These are phyloP conservation scores for Solanum boliviense DNA, from an alignment of 257 asterid species.

Conservation along the genomic window DNA sequence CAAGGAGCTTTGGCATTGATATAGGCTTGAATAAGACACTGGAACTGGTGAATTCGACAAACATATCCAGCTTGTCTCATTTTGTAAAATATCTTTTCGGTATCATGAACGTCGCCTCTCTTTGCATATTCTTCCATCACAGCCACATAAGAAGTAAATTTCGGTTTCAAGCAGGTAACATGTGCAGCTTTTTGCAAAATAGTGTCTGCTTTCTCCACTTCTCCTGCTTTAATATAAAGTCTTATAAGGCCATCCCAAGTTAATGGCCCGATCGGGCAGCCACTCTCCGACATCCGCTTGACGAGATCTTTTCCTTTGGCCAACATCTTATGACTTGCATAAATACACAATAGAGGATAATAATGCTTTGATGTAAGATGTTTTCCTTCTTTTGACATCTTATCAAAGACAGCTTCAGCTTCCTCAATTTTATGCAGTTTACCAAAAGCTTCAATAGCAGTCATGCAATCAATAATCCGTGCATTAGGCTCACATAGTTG, in stretches of 20 bases:
- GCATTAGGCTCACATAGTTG: slow-evolving; percentile 39
- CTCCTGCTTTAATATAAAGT: slow-evolving; percentile 56
- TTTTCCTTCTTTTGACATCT: slow-evolving; percentile 17
- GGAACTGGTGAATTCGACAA: slow-evolving; percentile 26
- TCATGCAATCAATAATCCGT: slow-evolving; percentile 22
- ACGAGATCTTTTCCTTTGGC: slow-evolving; percentile 60
- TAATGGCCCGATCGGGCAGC: slow-evolving; percentile 34
- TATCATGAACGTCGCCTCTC: slow-evolving; percentile 53
- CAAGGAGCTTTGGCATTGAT: slow-evolving; percentile 39
- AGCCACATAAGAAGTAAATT: slow-evolving; percentile 21
- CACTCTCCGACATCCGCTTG: slow-evolving; percentile 43
- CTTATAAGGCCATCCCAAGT: slow-evolving; percentile 59
- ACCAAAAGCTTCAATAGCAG: slow-evolving; percentile 72
- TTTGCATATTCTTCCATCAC: slow-evolving; percentile 45
- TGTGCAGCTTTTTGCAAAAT: slow-evolving; percentile 33
- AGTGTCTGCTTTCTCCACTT: slow-evolving; percentile 45
- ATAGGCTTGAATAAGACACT: slow-evolving; percentile 40
- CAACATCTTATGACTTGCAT: slow-evolving; percentile 40
- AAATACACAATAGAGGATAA: slow-evolving; percentile 33
- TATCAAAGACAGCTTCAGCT: slow-evolving; percentile 55
- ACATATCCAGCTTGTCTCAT: slow-evolving; percentile 41
- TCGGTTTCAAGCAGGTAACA: slow-evolving; percentile 23
- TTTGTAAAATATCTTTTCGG: slow-evolving; percentile 48
- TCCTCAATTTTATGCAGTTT: slow-evolving; percentile 40
- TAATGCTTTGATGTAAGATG: slow-evolving; percentile 29